phyloP scores from a whole-genome alignment of 805 yeast genomes.

The Barnettozyma californica region DNA sequence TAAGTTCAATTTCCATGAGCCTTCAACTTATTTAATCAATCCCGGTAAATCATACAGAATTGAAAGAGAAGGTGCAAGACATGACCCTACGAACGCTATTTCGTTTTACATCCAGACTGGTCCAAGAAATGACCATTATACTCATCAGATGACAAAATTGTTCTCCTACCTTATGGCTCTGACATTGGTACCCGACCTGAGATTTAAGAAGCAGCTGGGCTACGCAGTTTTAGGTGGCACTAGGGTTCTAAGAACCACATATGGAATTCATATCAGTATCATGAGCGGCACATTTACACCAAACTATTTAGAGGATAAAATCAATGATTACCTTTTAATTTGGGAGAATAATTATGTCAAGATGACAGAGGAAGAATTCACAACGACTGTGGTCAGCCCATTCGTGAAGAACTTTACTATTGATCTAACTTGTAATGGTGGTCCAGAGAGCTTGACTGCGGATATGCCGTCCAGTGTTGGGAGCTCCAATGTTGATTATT shows the following conservation, averaged over 20 bases:
- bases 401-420: conserved; percentile 29
- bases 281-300: conserved; percentile 47
- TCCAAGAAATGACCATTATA: conserved; percentile 29
- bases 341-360: conserved; percentile 33
- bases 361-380: conserved; percentile 33
- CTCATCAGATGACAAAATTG: conserved; percentile 40
- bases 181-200: conserved; percentile 39
- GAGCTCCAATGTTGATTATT: conserved; percentile 25
- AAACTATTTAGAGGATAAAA: conserved; percentile 34
- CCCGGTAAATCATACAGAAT: conserved; percentile 32
- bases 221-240: conserved; percentile 57
- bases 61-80: conserved; percentile 30
- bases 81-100: conserved; percentile 49
- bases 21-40: conserved; percentile 36
- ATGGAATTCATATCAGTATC: conserved; percentile 54
- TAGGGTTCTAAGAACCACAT: conserved; percentile 42
- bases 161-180: conserved; percentile 42
- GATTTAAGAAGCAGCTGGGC: conserved; percentile 56
- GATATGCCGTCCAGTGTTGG: conserved; percentile 32
- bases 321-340: conserved; percentile 42
- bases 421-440: conserved; percentile 20
- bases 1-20: conserved; percentile 15
- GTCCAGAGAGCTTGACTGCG: conserved; percentile 31
- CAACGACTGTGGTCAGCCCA: conserved; percentile 28
- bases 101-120: conserved; percentile 57